Evolutionary conservation across 2,329 filamentous ascomycete genomes (phyloP).

Genomic region (Fusarium caatingaense): DNA sequence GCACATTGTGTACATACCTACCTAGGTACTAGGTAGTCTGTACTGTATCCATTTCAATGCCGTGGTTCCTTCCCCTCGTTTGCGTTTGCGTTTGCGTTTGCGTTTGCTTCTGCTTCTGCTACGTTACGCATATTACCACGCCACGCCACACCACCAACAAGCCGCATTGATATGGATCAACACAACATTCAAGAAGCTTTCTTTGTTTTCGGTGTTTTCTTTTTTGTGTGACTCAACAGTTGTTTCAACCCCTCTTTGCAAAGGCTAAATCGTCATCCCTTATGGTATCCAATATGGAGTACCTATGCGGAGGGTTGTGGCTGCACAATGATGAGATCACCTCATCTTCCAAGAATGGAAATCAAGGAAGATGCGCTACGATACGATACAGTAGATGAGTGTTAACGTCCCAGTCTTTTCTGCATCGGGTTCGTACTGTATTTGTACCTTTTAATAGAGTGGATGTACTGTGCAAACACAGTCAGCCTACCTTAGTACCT

Average conservation of each 20-base stretch:
- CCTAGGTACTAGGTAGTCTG: too few relatives aligned
- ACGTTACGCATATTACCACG: slow-evolving; percentile 2
- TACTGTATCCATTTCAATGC: slow-evolving; percentile 9
- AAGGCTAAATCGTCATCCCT: not conserved
- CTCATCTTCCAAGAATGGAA: slow-evolving; percentile 18
- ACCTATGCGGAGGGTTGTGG: not conserved
- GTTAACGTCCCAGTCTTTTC: not conserved
- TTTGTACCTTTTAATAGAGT: slow-evolving; percentile 3
- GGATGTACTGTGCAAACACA: slow-evolving; percentile 9
- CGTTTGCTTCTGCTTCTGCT: not conserved
- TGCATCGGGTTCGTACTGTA: not conserved
- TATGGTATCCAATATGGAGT: not conserved
- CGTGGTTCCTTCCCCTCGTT: not conserved
- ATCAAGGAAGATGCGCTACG: slow-evolving; percentile 2
- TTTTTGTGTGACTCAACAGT: slow-evolving; percentile 10
- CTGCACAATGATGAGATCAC: slow-evolving; percentile 37
- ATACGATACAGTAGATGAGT: not conserved
- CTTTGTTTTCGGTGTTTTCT: not conserved
- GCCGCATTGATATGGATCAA: slow-evolving; percentile 20
- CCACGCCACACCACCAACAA: not conserved
- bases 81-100: not conserved
- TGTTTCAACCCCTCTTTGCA: not conserved
- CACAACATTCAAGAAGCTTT: slow-evolving; percentile 4
- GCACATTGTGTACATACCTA: not conserved
- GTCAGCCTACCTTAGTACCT: slow-evolving; percentile 7